phyloP scores from a whole-genome alignment of 2,329 filamentous ascomycete genomes.

The Periglandula ipomoeae region DNA sequence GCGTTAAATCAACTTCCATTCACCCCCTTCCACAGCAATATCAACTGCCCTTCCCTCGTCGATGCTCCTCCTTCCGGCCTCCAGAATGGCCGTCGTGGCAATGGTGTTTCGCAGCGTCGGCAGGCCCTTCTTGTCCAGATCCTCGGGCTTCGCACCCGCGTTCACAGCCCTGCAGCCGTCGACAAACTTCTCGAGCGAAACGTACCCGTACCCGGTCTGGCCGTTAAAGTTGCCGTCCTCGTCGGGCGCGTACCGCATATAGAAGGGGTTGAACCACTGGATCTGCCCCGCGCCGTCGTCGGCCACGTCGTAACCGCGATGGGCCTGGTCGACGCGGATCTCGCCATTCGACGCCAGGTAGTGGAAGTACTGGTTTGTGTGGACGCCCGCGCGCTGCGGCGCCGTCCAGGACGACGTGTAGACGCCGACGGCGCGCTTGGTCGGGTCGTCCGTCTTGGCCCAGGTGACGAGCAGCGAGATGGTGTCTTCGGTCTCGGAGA shows the following conservation, averaged over 20 bases:
- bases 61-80: constrained; percentile 75
- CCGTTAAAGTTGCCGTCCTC: constrained; percentile 92
- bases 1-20: constrained; percentile 53
- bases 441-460: constrained; percentile 60
- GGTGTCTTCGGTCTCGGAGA: constrained; percentile 77
- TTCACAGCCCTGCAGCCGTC: constrained; percentile 77
- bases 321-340: constrained; percentile 84
- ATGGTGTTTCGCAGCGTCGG: constrained; percentile 85
- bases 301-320: constrained; percentile 91
- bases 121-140: constrained; percentile 70
- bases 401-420: constrained; percentile 95
- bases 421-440: constrained; percentile 72
- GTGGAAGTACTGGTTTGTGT: constrained; percentile 95
- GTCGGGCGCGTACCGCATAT: constrained; percentile 90
- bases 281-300: constrained; percentile 63
- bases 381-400: constrained; percentile 85
- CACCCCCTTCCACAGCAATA: constrained; percentile 56
- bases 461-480: constrained; percentile 87
- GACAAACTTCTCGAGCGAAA: constrained; percentile 93
- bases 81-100: constrained; percentile 82
- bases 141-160: constrained; percentile 61
- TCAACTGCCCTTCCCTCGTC: constrained; percentile 73
- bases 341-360: constrained; percentile 81
- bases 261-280: constrained; percentile 89
- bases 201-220: constrained; percentile 85